phyloP scores from a whole-genome alignment of 2,329 filamentous ascomycete species.

The Blumeriella jaapii region DNA sequence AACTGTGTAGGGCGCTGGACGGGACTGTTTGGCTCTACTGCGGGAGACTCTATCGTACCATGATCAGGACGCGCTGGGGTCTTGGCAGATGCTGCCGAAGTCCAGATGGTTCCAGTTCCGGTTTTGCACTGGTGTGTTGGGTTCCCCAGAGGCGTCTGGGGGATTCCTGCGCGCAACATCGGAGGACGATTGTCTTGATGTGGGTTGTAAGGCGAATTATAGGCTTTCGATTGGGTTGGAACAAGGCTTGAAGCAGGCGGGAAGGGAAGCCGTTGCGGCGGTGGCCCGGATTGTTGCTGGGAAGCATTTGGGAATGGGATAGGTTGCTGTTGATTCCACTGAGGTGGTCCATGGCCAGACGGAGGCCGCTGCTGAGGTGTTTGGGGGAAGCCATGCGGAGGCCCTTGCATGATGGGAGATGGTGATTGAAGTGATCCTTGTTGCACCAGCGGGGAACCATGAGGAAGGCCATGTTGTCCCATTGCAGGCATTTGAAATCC shows the following conservation, averaged over 20 bases:
- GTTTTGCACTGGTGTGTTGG: slow-evolving; percentile 16
- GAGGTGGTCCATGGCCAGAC: slow-evolving; percentile 15
- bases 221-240: slow-evolving; percentile 22
- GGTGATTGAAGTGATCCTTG: too few relatives aligned
- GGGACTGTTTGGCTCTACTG: slow-evolving; percentile 48
- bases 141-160: slow-evolving; percentile 22
- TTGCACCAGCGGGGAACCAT: too few relatives aligned
- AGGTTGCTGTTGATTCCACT: slow-evolving; percentile 16
- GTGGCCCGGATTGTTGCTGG: slow-evolving; percentile 13
- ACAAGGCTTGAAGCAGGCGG: slow-evolving; percentile 15
- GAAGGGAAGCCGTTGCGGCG: slow-evolving; percentile 17
- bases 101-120: slow-evolving; percentile 45
- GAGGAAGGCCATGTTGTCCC: too few relatives aligned
- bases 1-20: slow-evolving; percentile 31
- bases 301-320: slow-evolving; percentile 12
- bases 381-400: slow-evolving; percentile 13
- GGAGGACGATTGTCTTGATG: slow-evolving; percentile 17
- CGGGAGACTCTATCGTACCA: slow-evolving; percentile 34
- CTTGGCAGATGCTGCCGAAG: slow-evolving; percentile 42
- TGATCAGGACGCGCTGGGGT: slow-evolving; percentile 38
- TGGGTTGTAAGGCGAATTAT: slow-evolving; percentile 27
- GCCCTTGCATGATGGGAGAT: slow-evolving; percentile 5
- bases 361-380: slow-evolving; percentile 16
- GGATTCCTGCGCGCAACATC: slow-evolving; percentile 14
- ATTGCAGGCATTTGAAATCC: too few relatives aligned